Percentiles rank a stretch among this genome's conserved stretches.
These are phyloP conservation scores for Gaeumannomyces sp. DNA, from an alignment of 2,329 filamentous ascomycete species.

Conservation along the genomic window DNA sequence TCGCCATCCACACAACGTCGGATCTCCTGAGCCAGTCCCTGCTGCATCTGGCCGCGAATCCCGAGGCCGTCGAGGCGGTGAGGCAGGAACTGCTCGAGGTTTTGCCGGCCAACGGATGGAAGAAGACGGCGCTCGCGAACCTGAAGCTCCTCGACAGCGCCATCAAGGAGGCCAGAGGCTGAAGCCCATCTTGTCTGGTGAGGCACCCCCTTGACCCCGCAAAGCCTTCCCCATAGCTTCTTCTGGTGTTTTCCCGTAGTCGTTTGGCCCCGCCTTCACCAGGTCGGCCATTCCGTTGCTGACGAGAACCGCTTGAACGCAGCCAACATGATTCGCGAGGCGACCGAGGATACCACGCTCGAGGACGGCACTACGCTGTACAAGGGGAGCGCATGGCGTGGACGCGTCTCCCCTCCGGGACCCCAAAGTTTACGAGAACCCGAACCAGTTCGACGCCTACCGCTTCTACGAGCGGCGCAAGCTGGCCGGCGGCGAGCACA, in stretches of 20 bases:
- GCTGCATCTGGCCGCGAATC: not conserved
- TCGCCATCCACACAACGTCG: constrained; percentile 1
- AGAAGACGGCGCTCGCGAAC: not conserved
- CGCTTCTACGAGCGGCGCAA: not conserved
- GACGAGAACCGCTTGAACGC: too few species aligned
- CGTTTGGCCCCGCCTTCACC: too few species aligned
- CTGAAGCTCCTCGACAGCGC: not conserved
- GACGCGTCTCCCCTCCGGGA: not conserved
- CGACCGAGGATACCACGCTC: too few species aligned
- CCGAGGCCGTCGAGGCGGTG: not conserved
- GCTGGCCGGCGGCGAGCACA: constrained; percentile 1
- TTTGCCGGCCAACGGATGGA: not conserved
- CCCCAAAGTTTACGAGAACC: not conserved
- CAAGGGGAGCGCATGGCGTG: not conserved
- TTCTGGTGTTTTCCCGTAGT: too few species aligned
- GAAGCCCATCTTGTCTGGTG: constrained; percentile 4
- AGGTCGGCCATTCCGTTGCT: too few species aligned
- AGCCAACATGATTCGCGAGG: too few species aligned
- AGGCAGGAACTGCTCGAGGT: not conserved
- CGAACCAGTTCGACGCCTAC: not conserved
- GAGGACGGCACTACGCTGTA: not conserved
- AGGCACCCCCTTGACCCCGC: too few species aligned
- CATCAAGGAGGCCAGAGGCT: constrained; percentile 3
- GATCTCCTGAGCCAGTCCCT: not conserved
- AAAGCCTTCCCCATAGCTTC: too few species aligned